Percentiles rank a stretch among this genome's conserved stretches.
These are phyloP conservation scores for Syzygium jambos DNA, from an alignment of 345 rosid genomes.

Conservation along the genomic window DNA sequence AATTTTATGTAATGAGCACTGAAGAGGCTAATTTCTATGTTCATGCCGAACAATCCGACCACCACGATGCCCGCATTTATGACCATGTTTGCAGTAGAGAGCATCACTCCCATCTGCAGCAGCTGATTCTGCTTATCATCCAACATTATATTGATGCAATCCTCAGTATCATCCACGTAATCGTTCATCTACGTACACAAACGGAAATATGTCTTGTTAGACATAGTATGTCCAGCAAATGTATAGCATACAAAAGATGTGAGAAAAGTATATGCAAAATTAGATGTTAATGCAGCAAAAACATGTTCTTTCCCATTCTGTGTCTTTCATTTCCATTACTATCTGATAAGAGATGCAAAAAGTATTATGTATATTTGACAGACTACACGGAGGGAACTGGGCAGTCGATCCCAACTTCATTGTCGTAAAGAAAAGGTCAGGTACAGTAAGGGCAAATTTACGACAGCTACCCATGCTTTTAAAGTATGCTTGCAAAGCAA, in stretches of 20 bases:
- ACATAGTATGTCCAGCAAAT: neutral
- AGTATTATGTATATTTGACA: neutral
- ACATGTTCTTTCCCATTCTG: neutral
- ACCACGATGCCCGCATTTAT: slow-evolving; percentile 35
- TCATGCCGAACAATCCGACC: slow-evolving; percentile 44
- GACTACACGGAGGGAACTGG: neutral
- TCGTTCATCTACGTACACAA: slow-evolving; percentile 37
- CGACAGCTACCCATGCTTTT: neutral
- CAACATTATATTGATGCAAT: slow-evolving; percentile 49
- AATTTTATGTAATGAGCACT: slow-evolving; percentile 13
- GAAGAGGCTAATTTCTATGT: slow-evolving; percentile 25
- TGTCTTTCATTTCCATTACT: neutral
- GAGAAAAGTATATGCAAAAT: neutral
- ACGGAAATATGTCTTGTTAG: neutral
- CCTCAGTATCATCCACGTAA: slow-evolving; percentile 46
- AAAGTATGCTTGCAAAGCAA: neutral
- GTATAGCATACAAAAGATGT: neutral
- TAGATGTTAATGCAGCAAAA: neutral
- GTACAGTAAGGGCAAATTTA: neutral
- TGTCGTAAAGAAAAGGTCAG: neutral
- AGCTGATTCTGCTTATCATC: slow-evolving; percentile 46
- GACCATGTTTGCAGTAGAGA: slow-evolving; percentile 35
- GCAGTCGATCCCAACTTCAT: neutral
- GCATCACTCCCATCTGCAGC: slow-evolving; percentile 47
- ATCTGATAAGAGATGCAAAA: neutral